Evolutionary conservation across 768 basidiomycete species (phyloP).

Genomic region (Leucosporidium creatinivorum): DNA sequence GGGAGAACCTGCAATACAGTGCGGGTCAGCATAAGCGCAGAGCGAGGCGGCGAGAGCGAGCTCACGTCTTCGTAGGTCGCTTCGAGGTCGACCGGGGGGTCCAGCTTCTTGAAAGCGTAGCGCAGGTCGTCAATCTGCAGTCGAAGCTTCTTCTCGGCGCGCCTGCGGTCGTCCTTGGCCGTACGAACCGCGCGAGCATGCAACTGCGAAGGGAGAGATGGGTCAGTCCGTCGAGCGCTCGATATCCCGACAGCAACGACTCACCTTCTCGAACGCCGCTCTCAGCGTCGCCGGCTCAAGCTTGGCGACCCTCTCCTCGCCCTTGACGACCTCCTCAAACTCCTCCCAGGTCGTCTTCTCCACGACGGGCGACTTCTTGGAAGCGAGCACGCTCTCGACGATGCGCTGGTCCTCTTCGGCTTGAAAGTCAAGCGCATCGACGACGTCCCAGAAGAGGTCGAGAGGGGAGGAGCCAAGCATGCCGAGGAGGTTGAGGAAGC

Average conservation of each 20-base stretch:
- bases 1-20: conserved; percentile 54
- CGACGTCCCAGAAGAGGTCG: conserved; percentile 90
- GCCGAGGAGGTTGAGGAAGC: conserved; percentile 83
- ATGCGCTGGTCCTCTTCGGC: conserved; percentile 69
- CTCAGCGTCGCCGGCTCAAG: conserved; percentile 53
- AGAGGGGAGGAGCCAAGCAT: conserved; percentile 86
- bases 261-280: conserved; percentile 58
- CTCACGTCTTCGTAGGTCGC: conserved; percentile 72
- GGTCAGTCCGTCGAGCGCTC: conserved; percentile 31
- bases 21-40: neutral
- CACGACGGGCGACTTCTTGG: conserved; percentile 33
- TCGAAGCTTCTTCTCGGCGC: conserved; percentile 68
- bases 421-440: conserved; percentile 78
- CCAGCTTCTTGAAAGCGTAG: conserved; percentile 84
- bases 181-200: conserved; percentile 63
- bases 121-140: conserved; percentile 91
- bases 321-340: conserved; percentile 42
- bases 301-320: conserved; percentile 48
- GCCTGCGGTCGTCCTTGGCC: conserved; percentile 75
- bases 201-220: conserved; percentile 49
- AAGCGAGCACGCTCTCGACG: conserved; percentile 45
- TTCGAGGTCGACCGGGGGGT: conserved; percentile 69
- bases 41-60: neutral
- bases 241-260: neutral
- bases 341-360: conserved; percentile 38